Evolutionary conservation across 2,329 filamentous ascomycete species (phyloP).

Genomic region (Ceratocystis huliohia): DNA sequence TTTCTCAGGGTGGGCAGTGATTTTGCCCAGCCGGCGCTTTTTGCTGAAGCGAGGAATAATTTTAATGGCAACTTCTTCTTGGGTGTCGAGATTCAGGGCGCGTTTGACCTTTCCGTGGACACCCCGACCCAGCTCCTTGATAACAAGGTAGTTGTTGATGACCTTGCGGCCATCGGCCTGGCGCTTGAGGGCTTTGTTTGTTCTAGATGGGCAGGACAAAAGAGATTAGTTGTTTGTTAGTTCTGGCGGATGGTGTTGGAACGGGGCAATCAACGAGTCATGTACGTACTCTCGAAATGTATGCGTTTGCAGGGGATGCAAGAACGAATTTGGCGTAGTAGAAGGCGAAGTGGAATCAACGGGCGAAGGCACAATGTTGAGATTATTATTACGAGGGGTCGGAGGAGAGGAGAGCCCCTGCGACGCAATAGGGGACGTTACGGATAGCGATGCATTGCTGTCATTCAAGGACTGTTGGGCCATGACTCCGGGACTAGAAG

Average conservation of each 20-base stretch:
- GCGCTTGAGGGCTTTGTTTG: slow-evolving; percentile 80
- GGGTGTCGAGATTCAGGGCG: slow-evolving; percentile 63
- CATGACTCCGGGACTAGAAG: not conserved
- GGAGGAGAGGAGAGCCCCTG: slow-evolving; percentile 17
- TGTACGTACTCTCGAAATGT: slow-evolving; percentile 60
- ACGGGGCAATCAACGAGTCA: not conserved
- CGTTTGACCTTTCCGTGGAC: slow-evolving; percentile 97
- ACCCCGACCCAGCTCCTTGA: slow-evolving; percentile 88
- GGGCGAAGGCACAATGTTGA: slow-evolving; percentile 33
- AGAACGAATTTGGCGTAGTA: slow-evolving; percentile 41
- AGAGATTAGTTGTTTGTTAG: slow-evolving; percentile 1
- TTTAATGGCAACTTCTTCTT: slow-evolving; percentile 86
- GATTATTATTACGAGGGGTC: slow-evolving; percentile 17
- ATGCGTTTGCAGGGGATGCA: slow-evolving; percentile 60
- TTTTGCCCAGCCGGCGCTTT: slow-evolving; percentile 77
- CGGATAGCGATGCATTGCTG: slow-evolving; percentile 10
- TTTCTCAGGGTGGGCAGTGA: slow-evolving; percentile 47
- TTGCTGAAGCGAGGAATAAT: slow-evolving; percentile 95
- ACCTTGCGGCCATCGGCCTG: slow-evolving; percentile 80
- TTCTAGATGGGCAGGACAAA: slow-evolving; percentile 37
- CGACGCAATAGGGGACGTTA: slow-evolving; percentile 12
- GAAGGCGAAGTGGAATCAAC: slow-evolving; percentile 42
- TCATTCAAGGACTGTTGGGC: not conserved
- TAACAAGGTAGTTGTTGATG: slow-evolving; percentile 95
- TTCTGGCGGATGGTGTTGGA: not conserved